These are phyloP conservation scores for Talaromyces albobiverticillius DNA, from an alignment of 2,329 filamentous ascomycete genomes.

Conservation along the genomic window DNA sequence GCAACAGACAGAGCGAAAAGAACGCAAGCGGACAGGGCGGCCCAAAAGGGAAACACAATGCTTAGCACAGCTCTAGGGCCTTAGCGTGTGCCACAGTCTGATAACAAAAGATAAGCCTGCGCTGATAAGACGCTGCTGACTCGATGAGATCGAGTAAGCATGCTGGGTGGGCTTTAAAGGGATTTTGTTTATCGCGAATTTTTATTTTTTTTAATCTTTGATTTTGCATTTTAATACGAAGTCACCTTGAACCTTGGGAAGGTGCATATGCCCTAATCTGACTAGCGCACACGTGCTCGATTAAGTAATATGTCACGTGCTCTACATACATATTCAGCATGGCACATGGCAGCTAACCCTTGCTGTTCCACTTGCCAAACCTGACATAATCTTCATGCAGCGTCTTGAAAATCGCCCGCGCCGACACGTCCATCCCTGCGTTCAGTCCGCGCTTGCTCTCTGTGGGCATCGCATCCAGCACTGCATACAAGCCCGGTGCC, in stretches of 20 bases:
- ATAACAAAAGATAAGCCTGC: slow-evolving; percentile 5
- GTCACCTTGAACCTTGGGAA: too few relatives aligned
- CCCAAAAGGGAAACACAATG: too few relatives aligned
- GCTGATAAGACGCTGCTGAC: slow-evolving; percentile 7
- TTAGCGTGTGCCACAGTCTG: too few relatives aligned
- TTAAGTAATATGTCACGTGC: too few relatives aligned
- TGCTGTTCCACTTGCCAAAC: slow-evolving; percentile 48
- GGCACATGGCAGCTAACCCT: neutral
- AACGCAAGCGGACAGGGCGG: too few relatives aligned
- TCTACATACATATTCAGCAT: too few relatives aligned
- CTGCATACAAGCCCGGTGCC: slow-evolving; percentile 51
- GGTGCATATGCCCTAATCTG: too few relatives aligned
- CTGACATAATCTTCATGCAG: slow-evolving; percentile 53
- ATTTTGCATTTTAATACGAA: neutral
- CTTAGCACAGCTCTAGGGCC: neutral
- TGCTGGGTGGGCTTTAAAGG: too few relatives aligned
- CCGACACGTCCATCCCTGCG: slow-evolving; percentile 50
- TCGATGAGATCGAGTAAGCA: slow-evolving; percentile 19
- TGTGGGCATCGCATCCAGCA: slow-evolving; percentile 52
- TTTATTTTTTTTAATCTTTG: neutral
- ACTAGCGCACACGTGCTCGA: too few relatives aligned
- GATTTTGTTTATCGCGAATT: neutral
- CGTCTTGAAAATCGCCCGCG: slow-evolving; percentile 52
- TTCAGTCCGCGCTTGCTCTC: slow-evolving; percentile 52
- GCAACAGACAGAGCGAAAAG: too few relatives aligned